These are phyloP conservation scores for Maudiozyma saulgeensis DNA, from an alignment of 805 yeast genomes.

Conservation along the genomic window DNA sequence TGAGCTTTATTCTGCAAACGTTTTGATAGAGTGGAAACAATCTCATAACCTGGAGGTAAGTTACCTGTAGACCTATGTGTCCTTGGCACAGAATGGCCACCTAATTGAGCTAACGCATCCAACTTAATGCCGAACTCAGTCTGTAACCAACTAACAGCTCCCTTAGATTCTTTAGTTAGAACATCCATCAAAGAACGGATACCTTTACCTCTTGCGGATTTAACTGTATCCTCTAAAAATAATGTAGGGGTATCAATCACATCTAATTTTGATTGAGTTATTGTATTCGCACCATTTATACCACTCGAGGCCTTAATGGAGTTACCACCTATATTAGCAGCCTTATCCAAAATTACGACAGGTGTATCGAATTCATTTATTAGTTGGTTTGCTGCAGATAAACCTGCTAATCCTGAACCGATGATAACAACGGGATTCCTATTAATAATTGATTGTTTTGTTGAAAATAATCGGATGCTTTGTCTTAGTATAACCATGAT, in stretches of 20 bases:
- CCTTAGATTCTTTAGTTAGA: constrained; percentile 50
- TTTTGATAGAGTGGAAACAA: constrained; percentile 38
- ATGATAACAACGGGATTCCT: constrained; percentile 35
- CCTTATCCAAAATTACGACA: constrained; percentile 42
- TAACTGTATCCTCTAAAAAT: constrained; percentile 58
- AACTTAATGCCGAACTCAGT: constrained; percentile 51
- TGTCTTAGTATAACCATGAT: neutral
- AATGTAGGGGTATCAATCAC: constrained; percentile 49
- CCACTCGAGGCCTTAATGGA: constrained; percentile 57
- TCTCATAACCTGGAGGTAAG: constrained; percentile 53
- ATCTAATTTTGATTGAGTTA: constrained; percentile 42
- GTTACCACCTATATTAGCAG: constrained; percentile 45
- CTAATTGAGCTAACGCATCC: constrained; percentile 61
- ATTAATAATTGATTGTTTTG: neutral
- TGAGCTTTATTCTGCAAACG: constrained; percentile 28
- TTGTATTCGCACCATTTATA: constrained; percentile 58
- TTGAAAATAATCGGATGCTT: neutral
- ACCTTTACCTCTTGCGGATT: constrained; percentile 57
- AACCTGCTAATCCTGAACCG: constrained; percentile 52
- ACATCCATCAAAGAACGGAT: constrained; percentile 48
- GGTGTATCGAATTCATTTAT: constrained; percentile 31
- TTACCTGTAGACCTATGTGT: constrained; percentile 67
- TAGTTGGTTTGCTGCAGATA: constrained; percentile 36
- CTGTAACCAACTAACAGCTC: constrained; percentile 68
- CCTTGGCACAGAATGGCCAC: constrained; percentile 74